Percentiles rank a stretch among this genome's conserved stretches.
Evolutionary conservation across 2,329 filamentous ascomycete genomes (phyloP).

Genomic region (Colletotrichum sp.): DNA sequence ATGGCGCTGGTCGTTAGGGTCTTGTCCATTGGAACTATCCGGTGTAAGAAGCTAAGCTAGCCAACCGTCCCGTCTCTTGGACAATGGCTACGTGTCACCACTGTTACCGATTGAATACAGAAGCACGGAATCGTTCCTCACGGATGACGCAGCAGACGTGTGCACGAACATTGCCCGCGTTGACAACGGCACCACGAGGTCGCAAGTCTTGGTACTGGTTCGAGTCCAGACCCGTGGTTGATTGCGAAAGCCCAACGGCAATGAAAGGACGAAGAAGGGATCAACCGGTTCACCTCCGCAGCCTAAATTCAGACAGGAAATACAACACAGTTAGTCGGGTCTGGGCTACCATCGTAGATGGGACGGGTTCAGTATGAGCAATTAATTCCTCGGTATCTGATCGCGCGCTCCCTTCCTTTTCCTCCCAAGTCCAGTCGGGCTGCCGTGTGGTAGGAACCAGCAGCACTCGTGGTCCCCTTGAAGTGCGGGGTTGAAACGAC

Average conservation of each 20-base stretch:
- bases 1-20: background rate
- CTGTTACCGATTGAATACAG: background rate
- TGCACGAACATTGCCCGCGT: background rate
- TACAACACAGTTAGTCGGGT: background rate
- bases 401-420: background rate
- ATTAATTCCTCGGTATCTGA: background rate
- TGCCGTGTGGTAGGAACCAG: background rate
- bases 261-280: background rate
- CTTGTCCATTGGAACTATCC: background rate
- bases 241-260: background rate
- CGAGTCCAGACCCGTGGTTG: background rate
- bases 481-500: conserved; percentile 20
- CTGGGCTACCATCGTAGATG: background rate
- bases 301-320: background rate
- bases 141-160: background rate
- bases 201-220: background rate
- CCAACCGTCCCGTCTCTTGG: background rate
- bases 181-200: background rate
- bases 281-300: background rate
- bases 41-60: background rate
- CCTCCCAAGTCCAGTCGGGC: background rate
- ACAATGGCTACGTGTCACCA: background rate
- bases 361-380: background rate
- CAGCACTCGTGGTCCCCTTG: background rate
- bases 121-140: background rate